These are phyloP conservation scores for Neofusicoccum parvum DNA, from an alignment of 2,329 filamentous ascomycete genomes.

Conservation along the genomic window DNA sequence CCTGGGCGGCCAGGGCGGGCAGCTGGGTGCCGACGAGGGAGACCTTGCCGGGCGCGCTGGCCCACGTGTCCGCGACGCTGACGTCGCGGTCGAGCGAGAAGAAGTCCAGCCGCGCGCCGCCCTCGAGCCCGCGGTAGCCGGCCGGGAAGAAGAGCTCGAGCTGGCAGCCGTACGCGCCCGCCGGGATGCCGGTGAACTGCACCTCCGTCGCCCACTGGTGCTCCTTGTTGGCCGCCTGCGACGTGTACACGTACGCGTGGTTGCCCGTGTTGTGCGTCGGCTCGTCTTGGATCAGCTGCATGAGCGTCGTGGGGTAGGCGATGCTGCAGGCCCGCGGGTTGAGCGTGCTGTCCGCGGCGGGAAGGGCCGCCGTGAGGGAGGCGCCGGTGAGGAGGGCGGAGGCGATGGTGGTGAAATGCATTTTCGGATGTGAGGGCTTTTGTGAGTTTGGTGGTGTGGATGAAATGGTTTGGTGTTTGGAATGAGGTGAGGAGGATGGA, in stretches of 20 bases:
- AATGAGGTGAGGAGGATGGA: neutral
- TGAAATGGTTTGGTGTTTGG: neutral
- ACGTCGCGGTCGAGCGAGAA: conserved; percentile 22
- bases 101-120: conserved; percentile 28
- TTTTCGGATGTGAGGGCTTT: conserved; percentile 1
- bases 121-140: conserved; percentile 24
- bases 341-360: conserved; percentile 23
- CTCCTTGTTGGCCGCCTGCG: conserved; percentile 21
- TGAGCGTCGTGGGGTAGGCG: conserved; percentile 26
- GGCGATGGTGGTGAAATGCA: conserved; percentile 28
- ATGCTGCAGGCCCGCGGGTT: conserved; percentile 27
- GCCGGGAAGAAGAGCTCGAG: conserved; percentile 32
- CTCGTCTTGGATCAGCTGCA: conserved; percentile 28
- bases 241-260: neutral
- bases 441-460: neutral
- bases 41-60: neutral
- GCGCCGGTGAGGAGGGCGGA: conserved; percentile 23
- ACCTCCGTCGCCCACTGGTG: conserved; percentile 23
- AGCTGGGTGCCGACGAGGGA: neutral
- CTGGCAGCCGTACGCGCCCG: conserved; percentile 30
- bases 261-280: conserved; percentile 27
- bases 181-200: conserved; percentile 28
- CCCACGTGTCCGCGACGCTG: neutral
- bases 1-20: neutral
- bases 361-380: conserved; percentile 25